Percentiles rank a stretch among this genome's conserved stretches.
These are phyloP conservation scores for Grosmannia serpens DNA, from an alignment of 2,329 filamentous ascomycete genomes.

Conservation along the genomic window DNA sequence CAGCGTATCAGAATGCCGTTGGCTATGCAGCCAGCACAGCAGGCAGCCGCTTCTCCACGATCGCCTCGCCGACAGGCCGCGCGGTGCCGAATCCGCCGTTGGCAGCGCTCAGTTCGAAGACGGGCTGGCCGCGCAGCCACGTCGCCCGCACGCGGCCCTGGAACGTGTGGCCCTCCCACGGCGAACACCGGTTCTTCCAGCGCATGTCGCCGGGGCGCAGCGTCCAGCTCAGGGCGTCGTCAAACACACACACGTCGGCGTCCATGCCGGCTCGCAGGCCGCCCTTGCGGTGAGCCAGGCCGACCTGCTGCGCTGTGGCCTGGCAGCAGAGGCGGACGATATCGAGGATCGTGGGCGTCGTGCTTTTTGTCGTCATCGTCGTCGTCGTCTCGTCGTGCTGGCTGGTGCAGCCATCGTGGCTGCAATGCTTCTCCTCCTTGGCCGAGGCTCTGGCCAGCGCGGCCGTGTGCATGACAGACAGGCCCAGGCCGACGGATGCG, in stretches of 20 bases:
- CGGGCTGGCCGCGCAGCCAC: slow-evolving; percentile 64
- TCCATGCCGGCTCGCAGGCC: slow-evolving; percentile 71
- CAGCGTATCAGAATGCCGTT: background rate
- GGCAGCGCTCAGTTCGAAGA: slow-evolving; percentile 56
- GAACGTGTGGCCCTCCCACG: slow-evolving; percentile 74
- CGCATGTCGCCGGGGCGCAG: slow-evolving; percentile 71
- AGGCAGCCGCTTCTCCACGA: slow-evolving; percentile 22
- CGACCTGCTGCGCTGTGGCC: slow-evolving; percentile 82
- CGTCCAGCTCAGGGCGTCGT: slow-evolving; percentile 68
- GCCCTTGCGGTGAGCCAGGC: slow-evolving; percentile 72
- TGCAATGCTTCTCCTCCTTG: background rate
- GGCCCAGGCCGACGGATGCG: slow-evolving; percentile 80
- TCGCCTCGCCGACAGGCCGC: slow-evolving; percentile 39
- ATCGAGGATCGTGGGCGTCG: slow-evolving; percentile 48
- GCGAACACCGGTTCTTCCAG: slow-evolving; percentile 86
- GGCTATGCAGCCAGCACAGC: background rate
- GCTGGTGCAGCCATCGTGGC: too few species aligned
- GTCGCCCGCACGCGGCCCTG: slow-evolving; percentile 73
- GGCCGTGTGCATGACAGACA: slow-evolving; percentile 82
- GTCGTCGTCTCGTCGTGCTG: background rate
- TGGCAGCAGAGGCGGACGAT: slow-evolving; percentile 76
- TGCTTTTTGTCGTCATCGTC: background rate
- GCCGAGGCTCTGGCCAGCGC: slow-evolving; percentile 47
- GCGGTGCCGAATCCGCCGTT: slow-evolving; percentile 38
- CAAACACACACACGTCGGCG: slow-evolving; percentile 85